These are phyloP conservation scores for Diaporthe sp. DNA, from an alignment of 2,329 filamentous ascomycete genomes.

Conservation along the genomic window DNA sequence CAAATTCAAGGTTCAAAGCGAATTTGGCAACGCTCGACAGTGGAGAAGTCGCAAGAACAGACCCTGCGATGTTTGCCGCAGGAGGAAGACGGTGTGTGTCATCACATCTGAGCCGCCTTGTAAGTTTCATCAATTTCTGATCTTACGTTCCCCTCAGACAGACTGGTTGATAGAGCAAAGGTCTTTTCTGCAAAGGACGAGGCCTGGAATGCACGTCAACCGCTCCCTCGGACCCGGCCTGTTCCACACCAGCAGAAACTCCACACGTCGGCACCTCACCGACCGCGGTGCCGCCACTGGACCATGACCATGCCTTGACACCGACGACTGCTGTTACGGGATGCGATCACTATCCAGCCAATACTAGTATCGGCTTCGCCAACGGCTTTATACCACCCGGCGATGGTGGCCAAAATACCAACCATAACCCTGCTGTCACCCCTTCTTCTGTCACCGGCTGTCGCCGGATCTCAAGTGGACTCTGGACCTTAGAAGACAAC, in stretches of 20 bases:
- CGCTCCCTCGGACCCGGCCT: neutral
- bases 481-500: neutral
- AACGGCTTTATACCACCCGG: neutral
- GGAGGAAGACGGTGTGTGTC: slow-evolving; percentile 60
- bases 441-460: neutral
- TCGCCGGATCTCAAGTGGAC: neutral
- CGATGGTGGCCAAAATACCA: neutral
- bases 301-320: neutral
- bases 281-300: neutral
- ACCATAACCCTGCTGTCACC: neutral
- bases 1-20: slow-evolving; percentile 58
- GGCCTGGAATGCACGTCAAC: slow-evolving; percentile 1
- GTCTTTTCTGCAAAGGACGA: neutral
- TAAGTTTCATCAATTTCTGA: slow-evolving; percentile 46
- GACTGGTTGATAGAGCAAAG: neutral
- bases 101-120: slow-evolving; percentile 60
- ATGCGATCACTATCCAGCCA: neutral
- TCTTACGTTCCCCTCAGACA: neutral
- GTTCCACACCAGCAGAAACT: neutral
- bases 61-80: slow-evolving; percentile 60
- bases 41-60: slow-evolving; percentile 61
- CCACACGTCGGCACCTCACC: neutral
- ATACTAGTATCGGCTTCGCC: neutral
- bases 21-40: slow-evolving; percentile 56
- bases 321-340: neutral